Percentiles rank a stretch among this genome's conserved stretches.
Conservation (phyloP, 176 grass and related monocot genomes). For the Carex kokanica region DNA sequence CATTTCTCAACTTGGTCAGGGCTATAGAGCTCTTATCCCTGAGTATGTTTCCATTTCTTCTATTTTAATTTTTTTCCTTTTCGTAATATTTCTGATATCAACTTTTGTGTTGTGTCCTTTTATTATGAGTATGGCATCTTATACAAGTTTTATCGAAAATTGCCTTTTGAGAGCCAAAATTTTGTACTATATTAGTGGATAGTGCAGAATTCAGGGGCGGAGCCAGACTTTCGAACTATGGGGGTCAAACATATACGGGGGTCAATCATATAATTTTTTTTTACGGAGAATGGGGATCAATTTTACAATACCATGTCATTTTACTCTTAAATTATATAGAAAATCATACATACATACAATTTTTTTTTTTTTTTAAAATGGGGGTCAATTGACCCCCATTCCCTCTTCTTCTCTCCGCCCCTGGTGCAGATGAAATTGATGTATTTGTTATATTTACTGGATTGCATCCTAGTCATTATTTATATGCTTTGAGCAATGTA, state of each 20-base stretch:
- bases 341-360: too few species aligned
- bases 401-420: too few species aligned
- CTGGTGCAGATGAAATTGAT: background rate
- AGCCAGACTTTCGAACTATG: too few species aligned
- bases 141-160: background rate
- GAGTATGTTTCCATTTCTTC: constrained; percentile 50
- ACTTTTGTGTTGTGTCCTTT: background rate
- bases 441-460: background rate
- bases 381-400: too few species aligned
- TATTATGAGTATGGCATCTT: background rate
- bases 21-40: constrained; percentile 92
- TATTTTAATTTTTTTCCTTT: background rate
- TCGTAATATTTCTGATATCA: background rate
- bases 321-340: too few species aligned
- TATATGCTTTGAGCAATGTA: background rate
- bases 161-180: background rate
- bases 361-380: too few species aligned
- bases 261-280: too few species aligned
- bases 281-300: too few species aligned
- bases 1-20: constrained; percentile 81
- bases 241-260: too few species aligned
- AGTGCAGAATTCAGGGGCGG: too few species aligned
- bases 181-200: background rate
- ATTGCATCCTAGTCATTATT: background rate
- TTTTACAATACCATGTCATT: too few species aligned